Percentiles rank a stretch among this genome's conserved stretches.
Conservation (phyloP, 2,329 filamentous ascomycete species). For the Knufia fluminis region DNA sequence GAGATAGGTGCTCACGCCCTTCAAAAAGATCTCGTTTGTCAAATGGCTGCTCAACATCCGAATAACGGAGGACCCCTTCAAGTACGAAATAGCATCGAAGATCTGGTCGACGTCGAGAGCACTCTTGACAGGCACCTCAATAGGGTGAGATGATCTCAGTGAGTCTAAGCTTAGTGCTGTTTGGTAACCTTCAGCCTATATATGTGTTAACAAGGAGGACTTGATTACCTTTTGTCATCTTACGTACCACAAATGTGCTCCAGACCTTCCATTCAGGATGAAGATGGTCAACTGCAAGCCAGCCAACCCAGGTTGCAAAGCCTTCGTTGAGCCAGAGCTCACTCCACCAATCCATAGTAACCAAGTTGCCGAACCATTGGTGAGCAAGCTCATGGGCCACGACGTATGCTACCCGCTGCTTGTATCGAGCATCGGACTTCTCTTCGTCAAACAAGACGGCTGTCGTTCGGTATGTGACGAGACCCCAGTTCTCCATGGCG, state of each 20-base stretch:
- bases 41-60: conserved; percentile 92
- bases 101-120: conserved; percentile 96
- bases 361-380: conserved; percentile 92
- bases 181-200: conserved; percentile 78
- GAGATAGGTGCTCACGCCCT: conserved; percentile 82
- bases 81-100: conserved; percentile 92
- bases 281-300: conserved; percentile 81
- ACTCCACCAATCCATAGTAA: conserved; percentile 93
- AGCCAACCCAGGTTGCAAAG: conserved; percentile 97
- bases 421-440: conserved; percentile 79
- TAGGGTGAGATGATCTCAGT: conserved; percentile 84
- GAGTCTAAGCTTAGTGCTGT: conserved; percentile 82
- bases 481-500: conserved; percentile 93
- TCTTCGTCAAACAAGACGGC: conserved; percentile 94
- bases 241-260: conserved; percentile 81
- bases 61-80: conserved; percentile 93
- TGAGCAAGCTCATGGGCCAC: conserved; percentile 97
- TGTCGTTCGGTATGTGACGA: conserved; percentile 92
- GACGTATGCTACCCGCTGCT: conserved; percentile 90
- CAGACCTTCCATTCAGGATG: conserved; percentile 97
- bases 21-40: conserved; percentile 77
- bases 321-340: conserved; percentile 92
- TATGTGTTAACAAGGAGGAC: conserved; percentile 30
- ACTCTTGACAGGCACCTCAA: conserved; percentile 89
- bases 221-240: conserved; percentile 44